phyloP scores from a whole-genome alignment of 257 asterid genomes.

The Knoxia roxburghii region DNA sequence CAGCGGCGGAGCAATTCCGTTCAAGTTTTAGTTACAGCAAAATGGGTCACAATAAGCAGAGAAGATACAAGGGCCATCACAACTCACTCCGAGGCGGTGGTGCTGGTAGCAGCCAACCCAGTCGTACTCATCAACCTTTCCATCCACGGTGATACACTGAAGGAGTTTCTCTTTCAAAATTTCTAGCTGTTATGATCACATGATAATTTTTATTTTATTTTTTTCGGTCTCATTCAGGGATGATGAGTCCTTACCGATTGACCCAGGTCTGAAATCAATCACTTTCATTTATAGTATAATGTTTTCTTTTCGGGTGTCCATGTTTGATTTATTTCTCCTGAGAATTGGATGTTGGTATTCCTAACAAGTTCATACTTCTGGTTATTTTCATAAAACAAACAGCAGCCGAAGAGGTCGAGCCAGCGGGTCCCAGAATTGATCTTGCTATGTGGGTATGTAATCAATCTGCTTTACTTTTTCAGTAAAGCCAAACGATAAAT shows the following conservation, averaged over 20 bases:
- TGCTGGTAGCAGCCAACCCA: slow-evolving; percentile 21
- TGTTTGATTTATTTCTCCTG: slow-evolving; percentile 39
- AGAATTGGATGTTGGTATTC: not conserved
- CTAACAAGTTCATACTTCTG: not conserved
- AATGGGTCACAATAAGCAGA: slow-evolving; percentile 73
- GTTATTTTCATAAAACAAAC: slow-evolving; percentile 19
- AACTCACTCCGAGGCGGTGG: slow-evolving; percentile 36
- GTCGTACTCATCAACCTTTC: slow-evolving; percentile 38
- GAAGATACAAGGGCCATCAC: slow-evolving; percentile 52
- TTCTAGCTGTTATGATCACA: not conserved
- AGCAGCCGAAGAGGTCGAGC: slow-evolving; percentile 50
- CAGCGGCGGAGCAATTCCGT: not conserved
- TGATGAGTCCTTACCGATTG: slow-evolving; percentile 57
- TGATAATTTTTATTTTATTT: not conserved
- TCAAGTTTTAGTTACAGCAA: not conserved
- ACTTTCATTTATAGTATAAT: not conserved
- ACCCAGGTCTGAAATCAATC: slow-evolving; percentile 41
- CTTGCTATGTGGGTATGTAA: slow-evolving; percentile 96
- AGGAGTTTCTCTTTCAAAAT: not conserved
- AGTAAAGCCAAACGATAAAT: not conserved
- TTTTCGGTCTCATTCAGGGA: slow-evolving; percentile 37
- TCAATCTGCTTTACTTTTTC: not conserved
- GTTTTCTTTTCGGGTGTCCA: slow-evolving; percentile 1
- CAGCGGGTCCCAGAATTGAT: slow-evolving; percentile 50
- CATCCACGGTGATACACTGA: slow-evolving; percentile 30